phyloP scores from a whole-genome alignment of 352 stramenopile species.

The Albugo laibachii region DNA sequence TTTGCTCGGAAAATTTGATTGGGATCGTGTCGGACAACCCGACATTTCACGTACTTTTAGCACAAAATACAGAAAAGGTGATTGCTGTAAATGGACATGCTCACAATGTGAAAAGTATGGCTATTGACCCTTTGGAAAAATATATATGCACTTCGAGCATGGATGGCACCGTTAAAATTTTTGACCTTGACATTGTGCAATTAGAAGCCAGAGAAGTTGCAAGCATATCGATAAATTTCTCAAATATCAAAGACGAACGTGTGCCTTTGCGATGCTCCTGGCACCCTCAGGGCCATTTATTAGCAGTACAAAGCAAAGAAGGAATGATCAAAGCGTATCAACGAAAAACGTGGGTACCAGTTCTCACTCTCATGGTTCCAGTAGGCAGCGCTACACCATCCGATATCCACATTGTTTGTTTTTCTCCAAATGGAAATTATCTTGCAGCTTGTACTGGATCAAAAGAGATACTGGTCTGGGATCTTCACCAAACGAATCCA shows the following conservation, averaged over 20 bases:
- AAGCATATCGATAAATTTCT: conserved; percentile 32
- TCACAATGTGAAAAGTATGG: conserved; percentile 49
- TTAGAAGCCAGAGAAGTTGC: conserved; percentile 22
- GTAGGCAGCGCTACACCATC: conserved; percentile 26
- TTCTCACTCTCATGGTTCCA: conserved; percentile 24
- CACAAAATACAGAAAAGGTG: conserved; percentile 29
- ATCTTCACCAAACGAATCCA: conserved; percentile 12
- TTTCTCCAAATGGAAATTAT: conserved; percentile 67
- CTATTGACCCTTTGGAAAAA: conserved; percentile 34
- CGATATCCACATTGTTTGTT: conserved; percentile 46
- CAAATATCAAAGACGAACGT: conserved; percentile 35
- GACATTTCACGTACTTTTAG: conserved; percentile 42
- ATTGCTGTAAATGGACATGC: conserved; percentile 39
- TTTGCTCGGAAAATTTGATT: conserved; percentile 35
- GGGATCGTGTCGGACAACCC: conserved; percentile 54
- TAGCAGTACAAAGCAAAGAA: conserved; percentile 43
- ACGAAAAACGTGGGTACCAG: conserved; percentile 21
- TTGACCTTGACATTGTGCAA: conserved; percentile 19
- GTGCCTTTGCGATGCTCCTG: conserved; percentile 45
- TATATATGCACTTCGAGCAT: conserved; percentile 47
- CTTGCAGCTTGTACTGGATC: conserved; percentile 38
- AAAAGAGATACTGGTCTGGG: conserved; percentile 59
- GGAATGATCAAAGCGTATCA: conserved; percentile 50
- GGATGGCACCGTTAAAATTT: conserved; percentile 49
- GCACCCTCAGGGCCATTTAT: conserved; percentile 13